Conservation (phyloP, 148 eudicot species). For the Nyssa sinensis region DNA sequence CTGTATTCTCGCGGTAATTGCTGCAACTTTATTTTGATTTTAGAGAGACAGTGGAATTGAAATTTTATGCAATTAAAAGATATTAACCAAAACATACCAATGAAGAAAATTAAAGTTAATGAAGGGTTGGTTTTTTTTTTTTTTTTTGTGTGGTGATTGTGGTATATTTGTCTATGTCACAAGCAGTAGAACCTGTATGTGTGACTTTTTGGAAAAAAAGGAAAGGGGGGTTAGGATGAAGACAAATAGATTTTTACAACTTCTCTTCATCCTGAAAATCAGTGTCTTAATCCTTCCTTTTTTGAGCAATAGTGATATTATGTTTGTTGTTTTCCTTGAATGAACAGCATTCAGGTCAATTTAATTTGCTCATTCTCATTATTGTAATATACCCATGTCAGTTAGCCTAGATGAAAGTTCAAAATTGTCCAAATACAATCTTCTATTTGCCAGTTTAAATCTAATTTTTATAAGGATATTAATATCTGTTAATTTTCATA, state of each 20-base stretch:
- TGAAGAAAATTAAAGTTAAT: background rate
- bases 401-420: no score
- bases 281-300: no score
- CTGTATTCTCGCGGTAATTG: constrained; percentile 80
- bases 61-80: background rate
- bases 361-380: no score
- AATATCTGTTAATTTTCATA: background rate
- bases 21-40: no score
- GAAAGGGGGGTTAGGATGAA: background rate
- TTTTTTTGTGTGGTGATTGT: background rate
- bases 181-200: background rate
- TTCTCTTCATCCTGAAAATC: no score
- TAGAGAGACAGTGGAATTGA: background rate
- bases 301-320: no score
- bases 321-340: no score
- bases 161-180: background rate
- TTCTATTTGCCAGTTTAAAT: background rate
- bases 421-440: background rate
- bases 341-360: no score
- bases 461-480: background rate
- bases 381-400: no score
- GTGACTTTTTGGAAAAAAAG: no score
- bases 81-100: no score
- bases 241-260: no score
- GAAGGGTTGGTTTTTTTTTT: background rate